Evolutionary conservation across 805 yeast genomes (phyloP).

Genomic region (Metschnikowia similis): DNA sequence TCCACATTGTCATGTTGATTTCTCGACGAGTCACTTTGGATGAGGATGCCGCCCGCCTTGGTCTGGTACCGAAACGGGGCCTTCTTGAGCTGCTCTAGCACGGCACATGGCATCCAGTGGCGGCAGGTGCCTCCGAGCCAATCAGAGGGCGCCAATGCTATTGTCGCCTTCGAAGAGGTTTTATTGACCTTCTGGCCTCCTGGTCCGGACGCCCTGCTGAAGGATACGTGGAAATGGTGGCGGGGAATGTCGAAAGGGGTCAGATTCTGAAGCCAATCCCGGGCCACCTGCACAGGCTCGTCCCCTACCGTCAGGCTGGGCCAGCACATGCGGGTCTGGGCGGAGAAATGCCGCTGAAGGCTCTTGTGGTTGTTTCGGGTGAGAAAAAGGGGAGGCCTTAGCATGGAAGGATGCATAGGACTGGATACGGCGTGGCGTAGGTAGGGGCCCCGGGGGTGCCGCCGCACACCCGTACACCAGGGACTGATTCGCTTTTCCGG

Average conservation of each 20-base stretch:
- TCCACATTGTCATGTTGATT: conserved; percentile 54
- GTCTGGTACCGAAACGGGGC: conserved; percentile 51
- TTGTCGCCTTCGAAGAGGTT: conserved; percentile 61
- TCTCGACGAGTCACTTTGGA: conserved; percentile 59
- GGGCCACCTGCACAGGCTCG: conserved; percentile 23
- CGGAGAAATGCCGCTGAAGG: too few relatives aligned
- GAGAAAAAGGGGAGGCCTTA: too few relatives aligned
- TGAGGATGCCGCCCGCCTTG: conserved; percentile 49
- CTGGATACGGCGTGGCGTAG: too few relatives aligned
- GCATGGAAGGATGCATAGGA: too few relatives aligned
- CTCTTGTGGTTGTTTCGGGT: too few relatives aligned
- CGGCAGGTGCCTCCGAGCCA: conserved; percentile 41
- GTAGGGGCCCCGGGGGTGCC: too few relatives aligned
- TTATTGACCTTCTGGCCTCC: conserved; percentile 89
- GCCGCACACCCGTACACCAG: too few relatives aligned
- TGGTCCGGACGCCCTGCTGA: conserved; percentile 69
- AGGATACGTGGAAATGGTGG: conserved; percentile 40
- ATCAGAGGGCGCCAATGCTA: conserved; percentile 40
- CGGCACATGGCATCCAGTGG: conserved; percentile 57
- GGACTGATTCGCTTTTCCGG: too few relatives aligned
- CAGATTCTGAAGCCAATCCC: conserved; percentile 40
- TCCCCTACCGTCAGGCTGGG: too few relatives aligned
- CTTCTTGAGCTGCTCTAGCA: conserved; percentile 38
- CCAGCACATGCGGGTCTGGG: too few relatives aligned
- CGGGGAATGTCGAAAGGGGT: conserved; percentile 39